Evolutionary conservation across 169 alveolate genomes (phyloP), one percentile per base, ranked within the genome.

Genomic region (Plasmodium ovale): DNA sequence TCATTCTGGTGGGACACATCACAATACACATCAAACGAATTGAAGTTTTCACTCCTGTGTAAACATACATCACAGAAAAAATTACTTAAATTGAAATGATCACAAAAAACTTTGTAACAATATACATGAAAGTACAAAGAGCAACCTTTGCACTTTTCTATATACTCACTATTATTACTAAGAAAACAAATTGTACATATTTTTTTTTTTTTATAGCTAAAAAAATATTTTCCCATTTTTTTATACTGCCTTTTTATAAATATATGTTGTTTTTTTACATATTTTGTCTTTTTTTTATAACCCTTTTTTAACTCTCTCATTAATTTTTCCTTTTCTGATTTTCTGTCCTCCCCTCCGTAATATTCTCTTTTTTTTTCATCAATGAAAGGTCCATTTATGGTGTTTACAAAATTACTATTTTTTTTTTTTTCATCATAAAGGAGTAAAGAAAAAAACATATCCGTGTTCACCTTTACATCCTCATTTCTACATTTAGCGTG

Each of bases 41-140:
- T n/a, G n/a, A n/a, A n/a, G n/a, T n/a, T n/a, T n/a, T n/a, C n/a
- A n/a, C n/a, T n/a, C n/a, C n/a, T n/a, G n/a, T n/a, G n/a, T 21
- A 44, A 2, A 44, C 88, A 74, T 14, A 60, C 21, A 53, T 74
- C 88, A 49, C 88, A 74, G 7, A 74, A 6, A 74, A 74, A 74
- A 42, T 60, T 27, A 37, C 37, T 60, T 25, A 74, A 59, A 53
- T 59, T 59, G 53, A 74, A 74, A 27, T 21, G 1, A 16, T 74
- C 74, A 44, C 88, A 51, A 60, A 59, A 74, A 6, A 33, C 7
- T 31, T 74, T 74, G 29, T 74, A 74, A 35, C 88, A 74, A 31
- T 74, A 37, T 51, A 60, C 14, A 53, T 74, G 88, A 25, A 74
- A 74, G 51, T 74, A 37, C 64, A 74, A 21, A 27, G 73, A 74